Evolutionary conservation across 805 yeast species (phyloP), one percentile per base, ranked within the genome.

Genomic region (Hanseniaspora jakobsenii): DNA sequence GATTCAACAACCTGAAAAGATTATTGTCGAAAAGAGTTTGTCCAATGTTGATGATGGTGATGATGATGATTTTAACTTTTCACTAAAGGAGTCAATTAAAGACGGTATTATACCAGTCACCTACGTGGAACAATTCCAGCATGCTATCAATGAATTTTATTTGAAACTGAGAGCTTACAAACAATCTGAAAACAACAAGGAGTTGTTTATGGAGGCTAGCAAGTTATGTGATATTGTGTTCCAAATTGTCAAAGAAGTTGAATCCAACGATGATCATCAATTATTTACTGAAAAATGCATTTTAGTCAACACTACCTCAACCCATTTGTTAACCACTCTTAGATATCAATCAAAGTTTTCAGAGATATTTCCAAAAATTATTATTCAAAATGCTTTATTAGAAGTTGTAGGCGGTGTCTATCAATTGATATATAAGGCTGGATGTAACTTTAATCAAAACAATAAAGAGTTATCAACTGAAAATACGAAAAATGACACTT

Each of bases 301-400:
- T 42, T 52, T 70, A 24, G 67, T 80, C 2, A 70, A 78, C 40
- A 77, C 77, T 40, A 68, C 85, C 1, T 72, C 78, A 19, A 71
- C 81, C 21, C 82, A 78, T 60, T 71, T 77, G 1, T 70, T 84
- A 36, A 74, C 89, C 4, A 70, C 81, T 2, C 72, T 85, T 1
- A 69, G 91, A 54, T 80, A 82, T 55, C 78, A 65, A 57, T 72
- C 78, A 2, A 61, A 76, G 12, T 75, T 78, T 51, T 63, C 71
- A 3, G 68, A 68, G 16, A 55, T 79, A 3, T 60, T 81, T 45
- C 93, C 94, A 0, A 69, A 69, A 42, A 61, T 77, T 22, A 67
- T 81, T 6, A 67, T 82, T 30, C 80, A 82, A 59, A 69, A 82
- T 23, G 77, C 94, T 0, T 63, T 81, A 7, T 71, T 78, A 40